These are phyloP conservation scores for Blastomyces gilchristii DNA, from an alignment of 2,329 filamentous ascomycete genomes.

Conservation along the genomic window DNA sequence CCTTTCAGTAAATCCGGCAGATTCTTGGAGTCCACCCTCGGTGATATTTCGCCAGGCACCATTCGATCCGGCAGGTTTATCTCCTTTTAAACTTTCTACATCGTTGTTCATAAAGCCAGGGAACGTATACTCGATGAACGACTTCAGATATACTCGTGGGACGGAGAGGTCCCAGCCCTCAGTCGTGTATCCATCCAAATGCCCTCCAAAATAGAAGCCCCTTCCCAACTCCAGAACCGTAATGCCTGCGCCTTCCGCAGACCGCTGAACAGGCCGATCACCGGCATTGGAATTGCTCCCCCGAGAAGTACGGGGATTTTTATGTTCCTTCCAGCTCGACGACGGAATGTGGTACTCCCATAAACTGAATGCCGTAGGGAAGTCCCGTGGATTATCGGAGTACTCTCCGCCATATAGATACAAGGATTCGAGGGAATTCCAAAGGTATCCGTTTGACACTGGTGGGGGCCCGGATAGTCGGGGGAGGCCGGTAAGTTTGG, in stretches of 20 bases:
- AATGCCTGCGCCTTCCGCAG: slow-evolving; percentile 63
- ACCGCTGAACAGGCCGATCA: slow-evolving; percentile 51
- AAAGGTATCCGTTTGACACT: slow-evolving; percentile 63
- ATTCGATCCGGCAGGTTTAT: slow-evolving; percentile 47
- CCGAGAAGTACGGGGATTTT: slow-evolving; percentile 49
- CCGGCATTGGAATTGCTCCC: slow-evolving; percentile 53
- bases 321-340: slow-evolving; percentile 53
- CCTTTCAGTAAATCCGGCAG: slow-evolving; percentile 58
- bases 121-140: slow-evolving; percentile 64
- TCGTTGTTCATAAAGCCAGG: slow-evolving; percentile 57
- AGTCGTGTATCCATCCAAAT: slow-evolving; percentile 55
- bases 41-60: slow-evolving; percentile 67
- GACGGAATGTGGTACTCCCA: slow-evolving; percentile 60
- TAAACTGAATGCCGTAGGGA: slow-evolving; percentile 51
- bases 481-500: slow-evolving; percentile 52
- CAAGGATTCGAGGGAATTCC: slow-evolving; percentile 59
- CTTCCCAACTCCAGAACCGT: slow-evolving; percentile 59
- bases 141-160: slow-evolving; percentile 59
- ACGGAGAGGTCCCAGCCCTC: slow-evolving; percentile 58
- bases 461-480: slow-evolving; percentile 59
- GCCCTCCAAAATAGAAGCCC: slow-evolving; percentile 71
- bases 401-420: slow-evolving; percentile 68
- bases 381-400: slow-evolving; percentile 49
- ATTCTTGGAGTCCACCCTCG: slow-evolving; percentile 55
- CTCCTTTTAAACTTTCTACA: slow-evolving; percentile 45